Conservation (phyloP, 2,329 filamentous ascomycete genomes). For the Colletotrichum tanaceti region DNA sequence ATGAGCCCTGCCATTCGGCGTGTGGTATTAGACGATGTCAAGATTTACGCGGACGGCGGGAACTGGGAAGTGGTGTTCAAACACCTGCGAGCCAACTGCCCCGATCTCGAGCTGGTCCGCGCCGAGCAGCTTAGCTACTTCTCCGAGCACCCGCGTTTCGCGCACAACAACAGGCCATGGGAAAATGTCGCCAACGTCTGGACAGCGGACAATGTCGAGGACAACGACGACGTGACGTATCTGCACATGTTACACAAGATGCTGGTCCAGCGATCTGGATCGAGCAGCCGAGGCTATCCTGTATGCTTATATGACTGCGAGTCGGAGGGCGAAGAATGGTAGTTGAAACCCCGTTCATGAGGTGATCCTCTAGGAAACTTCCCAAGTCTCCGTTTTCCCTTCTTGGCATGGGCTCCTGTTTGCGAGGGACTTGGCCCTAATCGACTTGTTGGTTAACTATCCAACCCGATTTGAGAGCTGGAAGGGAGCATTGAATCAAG, state of each 20-base stretch:
- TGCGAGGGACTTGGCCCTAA: background rate
- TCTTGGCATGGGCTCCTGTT: background rate
- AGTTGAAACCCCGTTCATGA: background rate
- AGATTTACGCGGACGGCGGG: slow-evolving; percentile 17
- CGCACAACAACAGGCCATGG: slow-evolving; percentile 13
- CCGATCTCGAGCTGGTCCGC: slow-evolving; percentile 9
- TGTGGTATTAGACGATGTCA: slow-evolving; percentile 8
- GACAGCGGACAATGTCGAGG: slow-evolving; percentile 4
- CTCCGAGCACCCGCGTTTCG: slow-evolving; percentile 6
- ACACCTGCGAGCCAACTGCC: slow-evolving; percentile 1
- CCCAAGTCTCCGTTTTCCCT: background rate
- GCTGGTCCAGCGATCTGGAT: background rate
- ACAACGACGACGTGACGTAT: background rate
- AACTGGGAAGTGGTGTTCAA: slow-evolving; percentile 23
- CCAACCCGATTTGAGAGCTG: background rate
- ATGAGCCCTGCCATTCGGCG: background rate
- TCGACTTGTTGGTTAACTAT: background rate
- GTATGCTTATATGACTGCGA: background rate
- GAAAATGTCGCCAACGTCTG: slow-evolving; percentile 6
- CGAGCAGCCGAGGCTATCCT: slow-evolving; percentile 1
- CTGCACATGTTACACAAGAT: slow-evolving; percentile 6
- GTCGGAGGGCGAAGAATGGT: background rate
- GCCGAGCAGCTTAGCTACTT: slow-evolving; percentile 25
- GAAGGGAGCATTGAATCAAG: too few species aligned
- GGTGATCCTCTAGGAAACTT: background rate